Base-by-base conservation (phyloP, 331 rosid species). In the Malus hybrid region DNA sequence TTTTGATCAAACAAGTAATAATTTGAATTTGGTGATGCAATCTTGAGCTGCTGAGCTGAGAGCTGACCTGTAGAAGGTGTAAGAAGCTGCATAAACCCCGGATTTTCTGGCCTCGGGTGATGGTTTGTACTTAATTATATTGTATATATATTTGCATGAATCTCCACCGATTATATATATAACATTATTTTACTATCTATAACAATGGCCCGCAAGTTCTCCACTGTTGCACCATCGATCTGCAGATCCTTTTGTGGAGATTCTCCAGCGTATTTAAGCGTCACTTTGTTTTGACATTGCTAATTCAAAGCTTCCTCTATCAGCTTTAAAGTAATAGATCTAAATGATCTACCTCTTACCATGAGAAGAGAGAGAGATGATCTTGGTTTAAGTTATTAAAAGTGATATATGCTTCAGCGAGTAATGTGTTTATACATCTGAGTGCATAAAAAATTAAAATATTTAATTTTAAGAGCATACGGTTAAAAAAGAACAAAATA, bases 161-260 rank as follows among this genome's bases (percentile, higher is more conserved):
- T 55, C 36, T 62, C 55, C 56, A 63, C 76, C 78, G 69, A 80
- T 63, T 82, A 60, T 56, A 4, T 54, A 54, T 20, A 59, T 36
- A 59, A 15, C 7, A 31, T 3, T 27, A 9, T 11, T 13, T 16
- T 7, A 57, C 36, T 27, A 31, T 10, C 15, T 15, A 15, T 8
- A 56, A 75, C 75, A 76, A 81, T 80, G 27, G 74, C 64, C 74
- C 34, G 27, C 5, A 36, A 33, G 70, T 69, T 76, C 82, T 75
- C 57, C 77, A 33, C 52, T 60, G 44, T 36, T 36, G 44, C 44
- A 7, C 42, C 42, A 36, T 36, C 44, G 44, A 61, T 32, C 33
- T 33, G n/a, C 63, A 69, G 79, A 76, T 80, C 70, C 73, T 71
- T 8, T 8, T 65, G 76, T 67, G 57, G 6, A 31, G 72, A 62